These are phyloP conservation scores for Nepenthes gracilis DNA, from an alignment of 148 eudicot species.

Conservation along the genomic window DNA sequence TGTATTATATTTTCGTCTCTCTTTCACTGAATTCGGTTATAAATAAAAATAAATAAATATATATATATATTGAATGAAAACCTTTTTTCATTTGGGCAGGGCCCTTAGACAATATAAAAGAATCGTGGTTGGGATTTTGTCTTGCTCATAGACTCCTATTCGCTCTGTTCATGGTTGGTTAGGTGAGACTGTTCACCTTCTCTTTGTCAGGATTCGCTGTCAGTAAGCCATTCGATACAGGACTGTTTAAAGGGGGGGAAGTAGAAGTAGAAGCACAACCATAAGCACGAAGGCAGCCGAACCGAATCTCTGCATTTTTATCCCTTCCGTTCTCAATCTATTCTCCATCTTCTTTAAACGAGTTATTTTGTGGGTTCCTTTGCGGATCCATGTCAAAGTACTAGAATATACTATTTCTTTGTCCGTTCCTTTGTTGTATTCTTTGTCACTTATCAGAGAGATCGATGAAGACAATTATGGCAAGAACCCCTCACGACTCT, in stretches of 20 bases:
- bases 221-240: constrained; percentile 2
- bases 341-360: background rate
- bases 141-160: no score
- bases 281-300: background rate
- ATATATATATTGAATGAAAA: background rate
- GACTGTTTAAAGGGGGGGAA: background rate
- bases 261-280: background rate
- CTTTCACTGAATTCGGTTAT: no score
- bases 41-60: no score
- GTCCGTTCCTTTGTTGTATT: background rate
- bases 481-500: constrained; percentile 41
- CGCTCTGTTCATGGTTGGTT: background rate
- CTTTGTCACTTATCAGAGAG: background rate
- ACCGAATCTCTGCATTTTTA: background rate
- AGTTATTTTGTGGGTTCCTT: background rate
- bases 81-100: background rate
- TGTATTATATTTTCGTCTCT: no score
- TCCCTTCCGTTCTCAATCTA: constrained; percentile 2
- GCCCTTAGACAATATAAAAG: no score
- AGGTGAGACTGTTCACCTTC: constrained; percentile 67
- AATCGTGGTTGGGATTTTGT: no score
- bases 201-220: constrained; percentile 30
- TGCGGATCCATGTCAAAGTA: background rate
- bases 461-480: constrained; percentile 66
- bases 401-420: background rate